A percentile compares a stretch with the other conserved stretches of the same genome.
Conservation (phyloP, 768 basidiomycete genomes). For the Russula dissimulans region DNA sequence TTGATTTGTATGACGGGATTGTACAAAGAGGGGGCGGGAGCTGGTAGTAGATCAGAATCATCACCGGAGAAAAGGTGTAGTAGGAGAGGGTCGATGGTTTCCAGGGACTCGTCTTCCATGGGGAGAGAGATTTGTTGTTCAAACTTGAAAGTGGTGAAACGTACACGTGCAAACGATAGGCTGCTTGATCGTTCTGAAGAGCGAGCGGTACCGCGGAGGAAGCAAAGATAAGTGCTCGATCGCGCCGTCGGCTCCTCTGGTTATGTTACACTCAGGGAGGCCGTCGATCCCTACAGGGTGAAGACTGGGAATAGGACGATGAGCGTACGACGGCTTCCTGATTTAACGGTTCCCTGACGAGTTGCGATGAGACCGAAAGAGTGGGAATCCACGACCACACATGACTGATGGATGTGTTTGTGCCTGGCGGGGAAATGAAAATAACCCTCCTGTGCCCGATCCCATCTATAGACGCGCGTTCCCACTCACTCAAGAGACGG, state of each 20-base stretch:
- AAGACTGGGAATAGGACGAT: too few relatives aligned
- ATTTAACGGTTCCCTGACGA: too few relatives aligned
- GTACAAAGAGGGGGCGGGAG: constrained; percentile 42
- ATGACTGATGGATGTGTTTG: not conserved
- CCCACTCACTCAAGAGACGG: too few relatives aligned
- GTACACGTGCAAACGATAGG: too few relatives aligned
- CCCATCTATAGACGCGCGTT: not conserved
- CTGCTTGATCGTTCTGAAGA: too few relatives aligned
- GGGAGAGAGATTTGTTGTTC: constrained; percentile 25
- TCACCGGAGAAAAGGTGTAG: constrained; percentile 45
- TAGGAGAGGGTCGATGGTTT: constrained; percentile 48
- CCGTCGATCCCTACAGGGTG: too few relatives aligned
- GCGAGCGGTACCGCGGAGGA: too few relatives aligned
- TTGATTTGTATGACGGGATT: constrained; percentile 41
- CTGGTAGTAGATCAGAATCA: constrained; percentile 28
- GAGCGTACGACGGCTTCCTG: too few relatives aligned
- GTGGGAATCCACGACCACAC: not conserved
- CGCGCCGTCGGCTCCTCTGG: not conserved
- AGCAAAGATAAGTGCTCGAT: not conserved
- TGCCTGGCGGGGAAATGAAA: not conserved
- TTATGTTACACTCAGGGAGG: too few relatives aligned
- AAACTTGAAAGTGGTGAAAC: too few relatives aligned
- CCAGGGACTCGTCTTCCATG: constrained; percentile 47
- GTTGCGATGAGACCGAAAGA: not conserved
- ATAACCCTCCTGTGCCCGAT: not conserved